Evolutionary conservation across 2,329 filamentous ascomycete species (phyloP), one percentile per base, ranked within the genome.

Genomic region (Sarocladium brachiariae): DNA sequence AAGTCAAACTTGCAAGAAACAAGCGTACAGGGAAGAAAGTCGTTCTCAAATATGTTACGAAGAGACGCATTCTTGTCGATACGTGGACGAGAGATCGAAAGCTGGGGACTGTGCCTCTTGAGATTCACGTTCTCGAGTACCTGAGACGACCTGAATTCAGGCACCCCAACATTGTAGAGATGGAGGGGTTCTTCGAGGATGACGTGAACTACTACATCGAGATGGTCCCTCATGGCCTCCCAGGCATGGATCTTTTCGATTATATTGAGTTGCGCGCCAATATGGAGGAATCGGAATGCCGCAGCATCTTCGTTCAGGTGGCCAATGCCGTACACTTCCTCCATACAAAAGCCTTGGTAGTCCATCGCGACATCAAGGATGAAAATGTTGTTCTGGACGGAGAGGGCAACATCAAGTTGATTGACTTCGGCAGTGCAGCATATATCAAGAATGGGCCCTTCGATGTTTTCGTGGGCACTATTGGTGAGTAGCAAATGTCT

Each of bases 371-470:
- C 63, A 97, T 99, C 77, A 99, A 99, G 67, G 93, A 99, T 61
- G 93, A 99, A 70, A 99, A 99, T 59, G 89, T 99, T 25, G 87
- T 99, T 51, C 75, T 99, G 14, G 93, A 99, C 62, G 92, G 93
- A 31, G 91, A 97, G 64, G 91, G 92, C 23, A 85, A 87, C 58
- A 95, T 99, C 69, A 97, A 96, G 71, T 75, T 99, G 61, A 97
- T 97, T 58, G 93, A 99, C 68, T 99, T 99, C 70, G 93, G 93
- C 53, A 96, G 91, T 64, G 93, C 93, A 53, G 91, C 93, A 55
- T 99, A 99, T 66, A 95, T 97, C 74, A 96, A 95, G 72, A 96
- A 87, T 66, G 93, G 93, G 13, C 93, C 93, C 41, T 99, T 99
- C 75, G 91, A 97, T 66, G 93, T 99, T 13, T 99, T 99, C 71